Conservation (phyloP, 331 rosid genomes). For the Pyrus hybrid region DNA sequence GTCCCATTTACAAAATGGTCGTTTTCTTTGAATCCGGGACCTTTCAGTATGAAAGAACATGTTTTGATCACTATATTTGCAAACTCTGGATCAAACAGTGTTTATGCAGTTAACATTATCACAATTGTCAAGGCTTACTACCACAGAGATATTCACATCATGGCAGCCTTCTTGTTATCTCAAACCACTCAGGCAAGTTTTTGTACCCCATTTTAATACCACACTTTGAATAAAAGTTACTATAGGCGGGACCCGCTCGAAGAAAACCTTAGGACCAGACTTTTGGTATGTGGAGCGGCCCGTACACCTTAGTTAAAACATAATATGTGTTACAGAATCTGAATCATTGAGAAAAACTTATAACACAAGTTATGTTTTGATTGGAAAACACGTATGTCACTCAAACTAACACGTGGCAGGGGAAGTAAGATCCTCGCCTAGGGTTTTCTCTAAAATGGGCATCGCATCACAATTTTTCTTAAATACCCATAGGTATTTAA, state of each 20-base stretch:
- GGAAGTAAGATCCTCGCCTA: too few relatives aligned
- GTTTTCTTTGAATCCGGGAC: conserved; percentile 36
- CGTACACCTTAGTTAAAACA: neutral
- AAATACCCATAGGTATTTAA: too few relatives aligned
- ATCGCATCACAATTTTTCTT: too few relatives aligned
- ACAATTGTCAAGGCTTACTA: conserved; percentile 39
- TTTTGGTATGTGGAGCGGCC: too few relatives aligned
- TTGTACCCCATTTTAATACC: too few relatives aligned
- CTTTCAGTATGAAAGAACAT: conserved; percentile 37
- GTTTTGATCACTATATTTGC: conserved; percentile 42
- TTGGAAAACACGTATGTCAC: neutral
- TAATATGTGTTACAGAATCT: neutral
- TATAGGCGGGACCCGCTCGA: too few relatives aligned
- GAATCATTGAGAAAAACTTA: neutral
- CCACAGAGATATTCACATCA: conserved; percentile 9
- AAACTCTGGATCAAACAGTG: conserved; percentile 25
- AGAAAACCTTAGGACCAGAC: too few relatives aligned
- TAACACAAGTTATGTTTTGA: neutral
- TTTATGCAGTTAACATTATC: conserved; percentile 25
- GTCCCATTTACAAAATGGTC: conserved; percentile 18
- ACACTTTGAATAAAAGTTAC: too few relatives aligned
- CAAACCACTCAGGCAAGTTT: conserved; percentile 29
- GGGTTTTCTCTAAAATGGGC: too few relatives aligned
- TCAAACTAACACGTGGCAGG: neutral
- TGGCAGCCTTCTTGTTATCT: conserved; percentile 23